phyloP scores from a whole-genome alignment of 2,329 filamentous ascomycete species.

The Helminthosporium solani region DNA sequence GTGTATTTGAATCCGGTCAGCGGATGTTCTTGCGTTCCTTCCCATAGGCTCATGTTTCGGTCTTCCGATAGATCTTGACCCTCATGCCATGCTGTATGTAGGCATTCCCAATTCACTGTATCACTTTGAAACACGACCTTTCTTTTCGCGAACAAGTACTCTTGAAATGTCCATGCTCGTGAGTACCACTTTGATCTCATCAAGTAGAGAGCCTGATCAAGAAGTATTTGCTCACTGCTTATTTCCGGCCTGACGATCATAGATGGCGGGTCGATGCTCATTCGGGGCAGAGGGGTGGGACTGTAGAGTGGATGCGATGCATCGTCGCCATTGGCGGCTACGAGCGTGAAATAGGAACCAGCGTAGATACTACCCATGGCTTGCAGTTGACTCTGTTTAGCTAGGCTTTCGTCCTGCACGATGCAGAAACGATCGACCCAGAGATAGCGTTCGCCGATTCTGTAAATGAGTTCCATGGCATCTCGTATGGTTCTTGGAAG shows the following conservation, averaged over 20 bases:
- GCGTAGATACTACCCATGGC: conserved; percentile 18
- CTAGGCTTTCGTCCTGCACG: conserved; percentile 8
- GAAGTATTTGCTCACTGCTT: neutral
- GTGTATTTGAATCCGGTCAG: conserved; percentile 2
- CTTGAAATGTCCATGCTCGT: conserved; percentile 19
- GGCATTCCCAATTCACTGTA: conserved; percentile 18
- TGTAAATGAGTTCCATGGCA: conserved; percentile 9
- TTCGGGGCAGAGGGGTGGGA: neutral
- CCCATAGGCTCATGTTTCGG: neutral
- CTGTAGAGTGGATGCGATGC: conserved; percentile 7
- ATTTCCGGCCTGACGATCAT: neutral
- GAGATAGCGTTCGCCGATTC: conserved; percentile 11
- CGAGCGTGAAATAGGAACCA: conserved; percentile 12
- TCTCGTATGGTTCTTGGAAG: conserved; percentile 14
- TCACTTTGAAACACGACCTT: conserved; percentile 10
- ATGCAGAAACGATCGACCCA: conserved; percentile 15
- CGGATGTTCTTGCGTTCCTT: neutral
- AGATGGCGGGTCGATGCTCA: neutral
- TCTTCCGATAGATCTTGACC: conserved; percentile 4
- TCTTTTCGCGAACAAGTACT: conserved; percentile 4
- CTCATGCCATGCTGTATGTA: conserved; percentile 11
- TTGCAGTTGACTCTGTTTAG: conserved; percentile 10
- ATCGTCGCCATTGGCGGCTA: conserved; percentile 12
- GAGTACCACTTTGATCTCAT: conserved; percentile 16
- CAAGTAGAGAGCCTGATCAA: conserved; percentile 4